These are phyloP conservation scores for Gossypium schwendimanii DNA, from an alignment of 441 rosid species.

Conservation along the genomic window DNA sequence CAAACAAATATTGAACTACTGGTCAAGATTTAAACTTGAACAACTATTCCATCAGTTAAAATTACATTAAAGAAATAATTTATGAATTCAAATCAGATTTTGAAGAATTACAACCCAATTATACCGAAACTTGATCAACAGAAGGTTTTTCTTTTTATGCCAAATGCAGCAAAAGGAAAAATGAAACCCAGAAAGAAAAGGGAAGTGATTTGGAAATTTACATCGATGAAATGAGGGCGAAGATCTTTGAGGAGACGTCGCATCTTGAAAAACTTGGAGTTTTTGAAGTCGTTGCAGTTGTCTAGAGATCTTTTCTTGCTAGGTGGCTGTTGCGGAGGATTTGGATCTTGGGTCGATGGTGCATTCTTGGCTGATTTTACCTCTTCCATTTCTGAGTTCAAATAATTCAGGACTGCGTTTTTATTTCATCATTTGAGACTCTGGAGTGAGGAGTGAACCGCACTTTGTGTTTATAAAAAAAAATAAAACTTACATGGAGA, in stretches of 20 bases:
- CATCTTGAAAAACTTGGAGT: constrained; percentile 56
- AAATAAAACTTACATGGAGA: neutral
- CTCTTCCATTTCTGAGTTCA: constrained; percentile 11
- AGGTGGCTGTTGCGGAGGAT: constrained; percentile 11
- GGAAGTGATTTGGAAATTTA: constrained; percentile 6
- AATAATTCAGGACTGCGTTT: too few species aligned
- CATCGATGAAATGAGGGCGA: constrained; percentile 79
- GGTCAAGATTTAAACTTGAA: neutral
- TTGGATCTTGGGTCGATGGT: constrained; percentile 1
- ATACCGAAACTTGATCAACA: neutral
- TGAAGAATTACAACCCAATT: constrained; percentile 3
- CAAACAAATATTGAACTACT: neutral
- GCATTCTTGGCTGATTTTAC: neutral
- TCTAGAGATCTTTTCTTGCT: constrained; percentile 54
- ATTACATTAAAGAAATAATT: neutral
- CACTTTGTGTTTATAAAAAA: too few species aligned
- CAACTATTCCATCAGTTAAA: neutral
- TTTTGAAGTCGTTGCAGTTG: constrained; percentile 26
- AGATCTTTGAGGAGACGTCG: constrained; percentile 63
- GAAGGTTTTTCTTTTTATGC: neutral
- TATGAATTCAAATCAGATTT: neutral
- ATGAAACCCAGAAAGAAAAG: neutral
- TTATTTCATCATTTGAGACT: neutral
- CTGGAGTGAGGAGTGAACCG: neutral
- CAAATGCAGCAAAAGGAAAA: neutral